A percentile compares a stretch with the other conserved stretches of the same genome.
phyloP scores from a whole-genome alignment of 768 basidiomycete genomes.

The Panaeolus cyanescens region DNA sequence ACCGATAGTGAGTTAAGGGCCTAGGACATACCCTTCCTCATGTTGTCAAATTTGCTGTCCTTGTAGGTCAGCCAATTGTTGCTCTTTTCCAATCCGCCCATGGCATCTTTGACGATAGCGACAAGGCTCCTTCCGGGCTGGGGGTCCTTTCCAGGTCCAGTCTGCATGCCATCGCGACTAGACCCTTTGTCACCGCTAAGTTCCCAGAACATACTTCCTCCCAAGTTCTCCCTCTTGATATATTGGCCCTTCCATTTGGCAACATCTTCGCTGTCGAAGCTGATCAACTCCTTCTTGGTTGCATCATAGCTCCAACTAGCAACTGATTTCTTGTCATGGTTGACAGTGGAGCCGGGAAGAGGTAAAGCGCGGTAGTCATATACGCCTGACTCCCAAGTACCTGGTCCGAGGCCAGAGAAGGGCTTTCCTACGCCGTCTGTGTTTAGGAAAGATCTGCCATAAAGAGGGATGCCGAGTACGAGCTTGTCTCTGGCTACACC shows the following conservation, averaged over 20 bases:
- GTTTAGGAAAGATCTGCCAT: constrained; percentile 88
- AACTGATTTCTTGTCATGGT: constrained; percentile 63
- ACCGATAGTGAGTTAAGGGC: neutral
- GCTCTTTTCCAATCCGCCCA: constrained; percentile 67
- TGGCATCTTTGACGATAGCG: constrained; percentile 71
- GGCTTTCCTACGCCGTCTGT: constrained; percentile 80
- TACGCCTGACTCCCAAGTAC: constrained; percentile 89
- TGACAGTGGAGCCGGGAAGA: constrained; percentile 64
- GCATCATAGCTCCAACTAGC: constrained; percentile 89
- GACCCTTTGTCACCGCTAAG: constrained; percentile 83
- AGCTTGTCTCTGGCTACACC: constrained; percentile 83
- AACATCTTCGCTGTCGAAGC: constrained; percentile 74
- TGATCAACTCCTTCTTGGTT: constrained; percentile 74
- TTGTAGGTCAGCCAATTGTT: constrained; percentile 86
- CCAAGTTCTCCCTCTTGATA: constrained; percentile 74
- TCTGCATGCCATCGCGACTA: constrained; percentile 70
- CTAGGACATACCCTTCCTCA: constrained; percentile 66
- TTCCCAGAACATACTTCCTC: constrained; percentile 96
- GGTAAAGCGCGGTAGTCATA: constrained; percentile 95
- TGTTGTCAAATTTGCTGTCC: constrained; percentile 77
- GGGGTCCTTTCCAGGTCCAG: constrained; percentile 71
- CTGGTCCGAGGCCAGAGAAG: constrained; percentile 82
- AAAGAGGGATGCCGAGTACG: constrained; percentile 89
- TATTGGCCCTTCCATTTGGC: constrained; percentile 78
- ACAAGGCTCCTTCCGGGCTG: constrained; percentile 75